Conservation (phyloP, 2,329 filamentous ascomycete species). For the Fusarium veterinarium region DNA sequence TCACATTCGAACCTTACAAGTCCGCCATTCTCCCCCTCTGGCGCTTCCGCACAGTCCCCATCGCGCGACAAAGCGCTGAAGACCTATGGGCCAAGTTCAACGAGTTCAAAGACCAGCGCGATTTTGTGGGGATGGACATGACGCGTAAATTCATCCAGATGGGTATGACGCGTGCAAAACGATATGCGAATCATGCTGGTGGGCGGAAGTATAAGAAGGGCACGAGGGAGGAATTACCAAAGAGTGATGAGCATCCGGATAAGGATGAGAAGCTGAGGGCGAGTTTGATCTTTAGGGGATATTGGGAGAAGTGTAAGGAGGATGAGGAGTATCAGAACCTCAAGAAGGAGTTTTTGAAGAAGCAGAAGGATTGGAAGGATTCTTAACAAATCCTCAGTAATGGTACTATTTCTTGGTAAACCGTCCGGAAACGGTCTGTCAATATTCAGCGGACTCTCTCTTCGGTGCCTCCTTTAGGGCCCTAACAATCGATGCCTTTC, state of each 20-base stretch:
- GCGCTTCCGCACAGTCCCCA: conserved; percentile 59
- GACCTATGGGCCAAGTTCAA: conserved; percentile 63
- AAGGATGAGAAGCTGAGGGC: conserved; percentile 36
- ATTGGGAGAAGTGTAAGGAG: conserved; percentile 38
- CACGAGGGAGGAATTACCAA: conserved; percentile 20
- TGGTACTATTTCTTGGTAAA: neutral
- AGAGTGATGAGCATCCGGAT: conserved; percentile 26
- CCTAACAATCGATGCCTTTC: fast-evolving
- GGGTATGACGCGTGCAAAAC: conserved; percentile 71
- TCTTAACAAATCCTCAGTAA: neutral
- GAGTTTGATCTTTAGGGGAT: conserved; percentile 32
- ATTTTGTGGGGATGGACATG: conserved; percentile 76
- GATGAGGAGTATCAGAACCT: conserved; percentile 34
- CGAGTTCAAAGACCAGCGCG: conserved; percentile 60
- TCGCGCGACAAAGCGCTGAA: conserved; percentile 56
- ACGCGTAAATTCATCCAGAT: conserved; percentile 73
- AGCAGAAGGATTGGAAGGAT: neutral
- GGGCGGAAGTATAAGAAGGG: conserved; percentile 63
- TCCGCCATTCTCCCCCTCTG: conserved; percentile 67
- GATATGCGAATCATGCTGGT: conserved; percentile 67
- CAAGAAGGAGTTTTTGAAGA: conserved; percentile 26
- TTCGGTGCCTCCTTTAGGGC: neutral
- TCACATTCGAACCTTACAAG: conserved; percentile 74
- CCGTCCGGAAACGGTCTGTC: fast-evolving
- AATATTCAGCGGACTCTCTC: neutral